phyloP scores from a whole-genome alignment of 805 yeast genomes.

The Myxozyma sirexii region DNA sequence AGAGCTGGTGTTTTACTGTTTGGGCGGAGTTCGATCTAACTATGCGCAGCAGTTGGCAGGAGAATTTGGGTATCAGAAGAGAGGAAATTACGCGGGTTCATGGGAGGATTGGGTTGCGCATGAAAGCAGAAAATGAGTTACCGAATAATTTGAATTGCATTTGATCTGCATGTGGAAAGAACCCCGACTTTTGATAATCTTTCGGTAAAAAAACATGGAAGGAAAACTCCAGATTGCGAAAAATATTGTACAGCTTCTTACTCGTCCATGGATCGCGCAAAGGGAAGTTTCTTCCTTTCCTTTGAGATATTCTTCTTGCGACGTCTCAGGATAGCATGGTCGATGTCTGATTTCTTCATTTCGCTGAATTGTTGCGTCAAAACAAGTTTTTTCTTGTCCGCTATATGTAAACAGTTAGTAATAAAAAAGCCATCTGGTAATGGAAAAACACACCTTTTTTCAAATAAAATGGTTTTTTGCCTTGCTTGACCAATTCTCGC shows the following conservation, averaged over 20 bases:
- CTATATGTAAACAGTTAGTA: slow-evolving; percentile 10
- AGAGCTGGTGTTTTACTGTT: slow-evolving; percentile 85
- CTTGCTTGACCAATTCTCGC: slow-evolving; percentile 75
- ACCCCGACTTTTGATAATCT: neutral
- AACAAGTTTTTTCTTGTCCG: slow-evolving; percentile 30
- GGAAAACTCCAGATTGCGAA: too few relatives aligned
- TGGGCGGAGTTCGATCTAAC: slow-evolving; percentile 87
- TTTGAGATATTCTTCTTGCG: slow-evolving; percentile 34
- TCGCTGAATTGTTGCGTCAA: slow-evolving; percentile 25
- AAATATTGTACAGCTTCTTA: neutral
- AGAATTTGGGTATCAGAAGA: slow-evolving; percentile 80
- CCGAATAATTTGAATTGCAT: neutral
- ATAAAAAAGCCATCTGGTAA: too few relatives aligned
- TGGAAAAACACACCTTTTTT: slow-evolving; percentile 33
- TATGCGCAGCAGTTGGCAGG: slow-evolving; percentile 91
- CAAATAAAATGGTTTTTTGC: slow-evolving; percentile 63
- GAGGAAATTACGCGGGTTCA: slow-evolving; percentile 73
- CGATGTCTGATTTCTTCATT: slow-evolving; percentile 33
- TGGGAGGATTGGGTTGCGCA: slow-evolving; percentile 75
- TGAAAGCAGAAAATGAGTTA: too few relatives aligned
- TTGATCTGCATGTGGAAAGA: neutral
- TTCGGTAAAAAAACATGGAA: neutral
- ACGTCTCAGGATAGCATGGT: slow-evolving; percentile 31
- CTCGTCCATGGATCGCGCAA: slow-evolving; percentile 12
- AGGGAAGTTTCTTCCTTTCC: slow-evolving; percentile 40